phyloP scores from a whole-genome alignment of 306 rosid species.

The Gynostemma pentaphyllum region DNA sequence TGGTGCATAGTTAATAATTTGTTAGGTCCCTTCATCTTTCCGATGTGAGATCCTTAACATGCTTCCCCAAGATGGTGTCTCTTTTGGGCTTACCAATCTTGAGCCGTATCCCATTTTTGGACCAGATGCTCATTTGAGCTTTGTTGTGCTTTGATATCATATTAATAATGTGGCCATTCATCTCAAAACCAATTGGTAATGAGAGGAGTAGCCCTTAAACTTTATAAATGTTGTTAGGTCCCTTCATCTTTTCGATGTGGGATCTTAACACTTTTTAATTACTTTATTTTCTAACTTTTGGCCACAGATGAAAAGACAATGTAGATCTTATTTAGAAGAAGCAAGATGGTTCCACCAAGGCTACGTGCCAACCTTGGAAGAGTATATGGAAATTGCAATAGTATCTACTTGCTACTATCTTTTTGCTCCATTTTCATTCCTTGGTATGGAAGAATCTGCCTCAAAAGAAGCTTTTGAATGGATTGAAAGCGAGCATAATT shows the following conservation, averaged over 20 bases:
- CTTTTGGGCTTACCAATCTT: no score
- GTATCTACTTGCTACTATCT: not conserved
- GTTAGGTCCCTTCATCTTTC: no score
- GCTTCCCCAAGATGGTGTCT: not conserved
- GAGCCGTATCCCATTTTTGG: no score
- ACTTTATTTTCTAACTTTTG: not conserved
- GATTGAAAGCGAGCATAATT: not conserved
- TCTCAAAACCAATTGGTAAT: no score
- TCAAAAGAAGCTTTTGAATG: constrained; percentile 7
- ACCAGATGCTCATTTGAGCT: no score
- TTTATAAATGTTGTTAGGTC: no score
- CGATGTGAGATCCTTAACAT: no score
- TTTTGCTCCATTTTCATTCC: not conserved
- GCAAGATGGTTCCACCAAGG: constrained; percentile 2
- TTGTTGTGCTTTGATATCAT: no score
- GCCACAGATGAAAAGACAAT: constrained; percentile 4
- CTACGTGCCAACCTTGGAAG: constrained; percentile 22
- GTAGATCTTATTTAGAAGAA: not conserved
- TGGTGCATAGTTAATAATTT: no score
- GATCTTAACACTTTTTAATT: not conserved
- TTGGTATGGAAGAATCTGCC: not conserved
- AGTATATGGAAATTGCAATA: constrained; percentile 9
- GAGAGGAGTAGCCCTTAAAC: no score
- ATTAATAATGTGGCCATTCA: no score
- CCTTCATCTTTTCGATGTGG: no score